Evolutionary conservation across 192 early-diverging fungal species (phyloP).

Genomic region (Geranomyces variabilis): DNA sequence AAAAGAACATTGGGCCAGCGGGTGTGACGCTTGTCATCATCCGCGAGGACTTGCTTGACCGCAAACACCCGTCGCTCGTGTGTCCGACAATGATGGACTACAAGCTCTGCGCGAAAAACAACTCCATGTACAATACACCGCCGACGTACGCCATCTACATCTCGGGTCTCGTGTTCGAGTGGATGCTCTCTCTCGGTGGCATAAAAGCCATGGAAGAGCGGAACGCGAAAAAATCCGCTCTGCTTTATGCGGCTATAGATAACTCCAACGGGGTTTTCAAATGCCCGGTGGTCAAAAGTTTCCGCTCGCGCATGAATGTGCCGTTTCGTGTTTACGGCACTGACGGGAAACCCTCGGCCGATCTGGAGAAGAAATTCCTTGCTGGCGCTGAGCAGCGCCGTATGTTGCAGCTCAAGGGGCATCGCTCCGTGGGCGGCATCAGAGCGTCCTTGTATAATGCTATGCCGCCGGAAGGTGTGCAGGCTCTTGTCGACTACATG

Average conservation of each 20-base stretch:
- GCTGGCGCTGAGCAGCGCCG: slow-evolving; percentile 73
- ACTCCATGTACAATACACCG: slow-evolving; percentile 96
- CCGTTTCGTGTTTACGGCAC: slow-evolving; percentile 70
- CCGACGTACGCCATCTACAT: slow-evolving; percentile 96
- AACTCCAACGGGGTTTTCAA: slow-evolving; percentile 65
- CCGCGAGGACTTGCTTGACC: slow-evolving; percentile 80
- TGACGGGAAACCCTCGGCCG: slow-evolving; percentile 51
- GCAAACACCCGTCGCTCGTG: slow-evolving; percentile 39
- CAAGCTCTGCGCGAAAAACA: slow-evolving; percentile 75
- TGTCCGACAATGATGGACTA: slow-evolving; percentile 84
- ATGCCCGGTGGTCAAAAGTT: slow-evolving; percentile 59
- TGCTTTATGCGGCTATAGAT: slow-evolving; percentile 70
- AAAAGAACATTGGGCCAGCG: slow-evolving; percentile 88
- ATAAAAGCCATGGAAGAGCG: slow-evolving; percentile 64
- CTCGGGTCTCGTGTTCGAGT: slow-evolving; percentile 85
- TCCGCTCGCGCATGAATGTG: slow-evolving; percentile 88
- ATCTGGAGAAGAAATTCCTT: slow-evolving; percentile 80
- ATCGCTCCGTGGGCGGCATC: slow-evolving; percentile 93
- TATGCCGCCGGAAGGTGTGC: slow-evolving; percentile 80
- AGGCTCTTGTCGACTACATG: slow-evolving; percentile 79
- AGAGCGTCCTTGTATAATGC: slow-evolving; percentile 93
- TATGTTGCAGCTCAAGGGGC: slow-evolving; percentile 92
- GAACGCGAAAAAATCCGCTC: slow-evolving; percentile 71
- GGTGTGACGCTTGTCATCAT: slow-evolving; percentile 93
- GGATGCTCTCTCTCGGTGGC: slow-evolving; percentile 71